Conservation (phyloP, 352 stramenopile species). For the Thalassiosira delicatula region DNA sequence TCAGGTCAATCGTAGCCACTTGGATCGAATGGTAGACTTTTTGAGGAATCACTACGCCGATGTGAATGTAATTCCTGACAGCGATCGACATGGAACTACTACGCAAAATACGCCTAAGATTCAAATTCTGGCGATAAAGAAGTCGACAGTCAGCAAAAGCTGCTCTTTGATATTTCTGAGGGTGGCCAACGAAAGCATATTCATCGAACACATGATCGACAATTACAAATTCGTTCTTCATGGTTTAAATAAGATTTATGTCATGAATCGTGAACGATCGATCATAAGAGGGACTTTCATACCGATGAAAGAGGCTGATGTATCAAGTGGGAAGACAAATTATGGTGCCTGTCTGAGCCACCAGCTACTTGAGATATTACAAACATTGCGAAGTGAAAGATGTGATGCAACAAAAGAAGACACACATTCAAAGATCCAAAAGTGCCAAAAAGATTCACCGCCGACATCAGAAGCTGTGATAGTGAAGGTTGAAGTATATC, state of each 20-base stretch:
- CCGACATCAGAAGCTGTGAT: too few relatives aligned
- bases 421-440: too few relatives aligned
- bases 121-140: conserved; percentile 1
- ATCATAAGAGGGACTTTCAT: background rate
- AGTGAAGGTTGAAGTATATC: too few relatives aligned
- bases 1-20: too few relatives aligned
- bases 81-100: background rate
- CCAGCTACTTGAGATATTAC: too few relatives aligned
- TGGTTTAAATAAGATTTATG: conserved; percentile 29
- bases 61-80: background rate
- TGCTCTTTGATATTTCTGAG: conserved; percentile 31
- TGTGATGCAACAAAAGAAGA: too few relatives aligned
- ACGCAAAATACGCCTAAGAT: background rate
- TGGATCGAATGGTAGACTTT: too few relatives aligned
- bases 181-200: background rate
- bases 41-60: too few relatives aligned
- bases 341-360: too few relatives aligned
- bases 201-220: conserved; percentile 20
- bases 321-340: too few relatives aligned
- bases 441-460: too few relatives aligned
- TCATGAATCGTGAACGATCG: conserved; percentile 4
- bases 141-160: conserved; percentile 20
- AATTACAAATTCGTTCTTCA: conserved; percentile 29
- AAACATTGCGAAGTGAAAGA: too few relatives aligned
- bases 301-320: background rate